Evolutionary conservation across 176 grass and related monocot species (phyloP).

Genomic region (Puccinellia tenuiflora): DNA sequence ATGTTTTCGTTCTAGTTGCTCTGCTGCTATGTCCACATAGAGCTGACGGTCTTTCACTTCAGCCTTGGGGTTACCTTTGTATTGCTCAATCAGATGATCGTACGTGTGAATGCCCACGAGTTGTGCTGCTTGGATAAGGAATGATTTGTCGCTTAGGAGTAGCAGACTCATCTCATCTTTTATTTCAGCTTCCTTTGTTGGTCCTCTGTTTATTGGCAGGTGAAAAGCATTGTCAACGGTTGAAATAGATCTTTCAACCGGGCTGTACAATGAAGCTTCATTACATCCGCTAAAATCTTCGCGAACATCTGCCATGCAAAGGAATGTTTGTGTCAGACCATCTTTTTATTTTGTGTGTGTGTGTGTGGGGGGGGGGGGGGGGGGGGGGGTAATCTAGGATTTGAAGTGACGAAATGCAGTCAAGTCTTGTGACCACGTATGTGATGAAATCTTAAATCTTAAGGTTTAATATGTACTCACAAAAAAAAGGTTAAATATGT

Average conservation of each 20-base stretch:
- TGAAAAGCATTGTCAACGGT: slow-evolving; percentile 6
- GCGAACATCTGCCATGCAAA: slow-evolving; percentile 28
- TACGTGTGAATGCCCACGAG: background rate
- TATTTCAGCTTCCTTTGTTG: slow-evolving; percentile 26
- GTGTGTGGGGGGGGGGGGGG: no score
- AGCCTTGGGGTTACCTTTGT: background rate
- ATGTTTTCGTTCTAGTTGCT: slow-evolving; percentile 52
- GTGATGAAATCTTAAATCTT: background rate
- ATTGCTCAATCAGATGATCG: background rate
- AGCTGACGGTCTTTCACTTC: slow-evolving; percentile 29
- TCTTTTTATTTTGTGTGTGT: background rate
- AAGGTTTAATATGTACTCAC: no score
- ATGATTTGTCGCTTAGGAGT: slow-evolving; percentile 48
- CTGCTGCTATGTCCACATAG: slow-evolving; percentile 38
- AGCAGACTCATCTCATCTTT: slow-evolving; percentile 46
- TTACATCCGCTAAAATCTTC: slow-evolving; percentile 30
- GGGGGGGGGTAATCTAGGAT: background rate
- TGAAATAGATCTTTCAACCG: slow-evolving; percentile 5
- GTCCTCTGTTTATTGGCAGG: background rate
- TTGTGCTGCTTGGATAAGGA: slow-evolving; percentile 31
- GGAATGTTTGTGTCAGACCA: background rate
- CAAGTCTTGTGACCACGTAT: background rate
- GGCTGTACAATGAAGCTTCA: slow-evolving; percentile 34
- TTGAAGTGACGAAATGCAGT: background rate
- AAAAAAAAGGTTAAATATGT: no score